These are phyloP conservation scores for Claviceps citrina DNA, from an alignment of 2,329 filamentous ascomycete species.

Conservation along the genomic window DNA sequence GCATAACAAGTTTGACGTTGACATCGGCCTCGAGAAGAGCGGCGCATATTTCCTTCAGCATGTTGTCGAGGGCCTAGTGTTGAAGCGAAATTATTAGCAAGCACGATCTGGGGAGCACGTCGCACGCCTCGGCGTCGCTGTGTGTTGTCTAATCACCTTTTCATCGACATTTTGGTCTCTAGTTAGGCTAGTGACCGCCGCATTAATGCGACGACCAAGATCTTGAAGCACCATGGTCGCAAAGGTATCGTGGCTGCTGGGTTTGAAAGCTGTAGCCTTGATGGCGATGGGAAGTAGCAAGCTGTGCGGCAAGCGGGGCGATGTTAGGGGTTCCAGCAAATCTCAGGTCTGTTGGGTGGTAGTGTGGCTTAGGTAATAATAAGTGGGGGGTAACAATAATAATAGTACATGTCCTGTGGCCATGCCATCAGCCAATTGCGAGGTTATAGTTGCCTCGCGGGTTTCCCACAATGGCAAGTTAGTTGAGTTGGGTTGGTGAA, in stretches of 20 bases:
- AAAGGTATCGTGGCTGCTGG: not conserved
- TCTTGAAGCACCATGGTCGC: conserved; percentile 88
- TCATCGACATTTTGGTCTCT: conserved; percentile 88
- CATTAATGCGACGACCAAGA: conserved; percentile 93
- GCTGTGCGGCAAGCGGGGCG: too few species aligned
- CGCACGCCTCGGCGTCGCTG: not conserved
- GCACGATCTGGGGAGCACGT: not conserved
- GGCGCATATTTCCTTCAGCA: conserved; percentile 96
- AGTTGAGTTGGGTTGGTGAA: too few species aligned
- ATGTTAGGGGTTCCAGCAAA: too few species aligned
- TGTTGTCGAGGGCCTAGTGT: conserved; percentile 73
- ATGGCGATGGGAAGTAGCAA: not conserved
- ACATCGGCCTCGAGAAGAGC: conserved; percentile 94
- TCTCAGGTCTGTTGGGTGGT: too few species aligned
- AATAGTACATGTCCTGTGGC: too few species aligned
- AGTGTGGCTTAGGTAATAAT: too few species aligned
- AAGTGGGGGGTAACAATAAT: too few species aligned
- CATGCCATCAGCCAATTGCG: too few species aligned
- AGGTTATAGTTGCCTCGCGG: too few species aligned
- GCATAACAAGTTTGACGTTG: conserved; percentile 83
- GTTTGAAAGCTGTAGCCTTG: not conserved
- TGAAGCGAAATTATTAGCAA: not conserved
- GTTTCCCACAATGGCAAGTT: too few species aligned
- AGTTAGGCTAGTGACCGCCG: conserved; percentile 86
- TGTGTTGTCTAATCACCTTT: conserved; percentile 45